These are phyloP conservation scores for Penicillium sp. DNA, from an alignment of 2,329 filamentous ascomycete species.

Conservation along the genomic window DNA sequence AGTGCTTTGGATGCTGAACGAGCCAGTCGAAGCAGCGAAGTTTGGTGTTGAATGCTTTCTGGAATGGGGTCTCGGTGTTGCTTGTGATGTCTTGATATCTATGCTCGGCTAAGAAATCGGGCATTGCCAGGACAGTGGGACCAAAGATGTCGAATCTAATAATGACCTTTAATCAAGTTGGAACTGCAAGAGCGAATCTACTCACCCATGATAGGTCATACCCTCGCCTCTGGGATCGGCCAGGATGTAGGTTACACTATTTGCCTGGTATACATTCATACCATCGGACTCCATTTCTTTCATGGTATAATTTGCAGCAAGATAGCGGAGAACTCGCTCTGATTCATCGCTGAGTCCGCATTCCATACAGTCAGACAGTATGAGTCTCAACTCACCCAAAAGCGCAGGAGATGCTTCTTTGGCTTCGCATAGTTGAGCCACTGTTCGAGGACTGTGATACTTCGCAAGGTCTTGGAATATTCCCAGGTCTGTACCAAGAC, in stretches of 20 bases:
- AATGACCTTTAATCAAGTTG: not conserved
- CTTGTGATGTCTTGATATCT: slow-evolving; percentile 26
- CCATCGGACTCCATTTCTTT: slow-evolving; percentile 5
- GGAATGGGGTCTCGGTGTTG: slow-evolving; percentile 25
- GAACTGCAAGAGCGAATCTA: not conserved
- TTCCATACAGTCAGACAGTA: not conserved
- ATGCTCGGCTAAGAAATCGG: slow-evolving; percentile 27
- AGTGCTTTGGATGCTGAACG: slow-evolving; percentile 22
- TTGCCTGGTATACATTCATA: slow-evolving; percentile 15
- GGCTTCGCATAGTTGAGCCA: slow-evolving; percentile 6
- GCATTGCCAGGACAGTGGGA: slow-evolving; percentile 17
- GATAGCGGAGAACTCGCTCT: slow-evolving; percentile 26
- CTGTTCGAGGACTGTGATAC: slow-evolving; percentile 4
- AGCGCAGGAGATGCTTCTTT: slow-evolving; percentile 7
- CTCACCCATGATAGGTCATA: slow-evolving; percentile 13
- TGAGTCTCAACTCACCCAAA: slow-evolving; percentile 6
- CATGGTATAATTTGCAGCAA: slow-evolving; percentile 18
- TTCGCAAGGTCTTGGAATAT: slow-evolving; percentile 13
- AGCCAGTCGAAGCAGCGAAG: slow-evolving; percentile 28
- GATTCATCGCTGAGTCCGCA: not conserved
- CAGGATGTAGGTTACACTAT: slow-evolving; percentile 10
- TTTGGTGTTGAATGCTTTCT: slow-evolving; percentile 27
- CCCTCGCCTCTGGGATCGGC: slow-evolving; percentile 12
- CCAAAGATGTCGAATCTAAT: slow-evolving; percentile 15
- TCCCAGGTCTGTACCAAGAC: slow-evolving; percentile 15